These are phyloP conservation scores for Triticum monococcum DNA, from an alignment of 176 grass and related monocot genomes.

Conservation along the genomic window DNA sequence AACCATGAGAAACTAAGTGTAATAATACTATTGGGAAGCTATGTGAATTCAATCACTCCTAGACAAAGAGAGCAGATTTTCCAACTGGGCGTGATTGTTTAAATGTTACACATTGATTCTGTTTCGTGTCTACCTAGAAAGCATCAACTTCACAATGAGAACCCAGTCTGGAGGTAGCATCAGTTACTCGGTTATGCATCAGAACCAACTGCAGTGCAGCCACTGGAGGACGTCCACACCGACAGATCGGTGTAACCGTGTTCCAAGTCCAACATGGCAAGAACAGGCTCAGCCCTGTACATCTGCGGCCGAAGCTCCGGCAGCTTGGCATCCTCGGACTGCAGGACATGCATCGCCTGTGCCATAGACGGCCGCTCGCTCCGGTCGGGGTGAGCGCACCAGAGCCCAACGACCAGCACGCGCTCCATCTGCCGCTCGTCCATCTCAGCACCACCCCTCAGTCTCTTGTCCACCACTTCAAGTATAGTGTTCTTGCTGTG, in stretches of 20 bases:
- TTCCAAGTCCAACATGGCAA: background rate
- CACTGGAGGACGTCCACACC: background rate
- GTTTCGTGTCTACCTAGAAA: background rate
- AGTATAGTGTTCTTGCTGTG: background rate
- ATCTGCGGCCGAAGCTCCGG: background rate
- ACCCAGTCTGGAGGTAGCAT: background rate
- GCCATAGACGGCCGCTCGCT: conserved; percentile 25
- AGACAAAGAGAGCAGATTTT: background rate
- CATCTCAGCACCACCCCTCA: conserved; percentile 22
- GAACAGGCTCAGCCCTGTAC: conserved; percentile 17
- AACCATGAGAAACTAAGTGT: background rate
- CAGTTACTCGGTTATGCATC: background rate
- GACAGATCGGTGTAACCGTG: background rate
- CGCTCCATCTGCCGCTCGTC: conserved; percentile 30
- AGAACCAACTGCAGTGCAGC: background rate
- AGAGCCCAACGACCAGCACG: conserved; percentile 52
- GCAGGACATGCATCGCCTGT: conserved; percentile 12
- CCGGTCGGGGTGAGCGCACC: conserved; percentile 37
- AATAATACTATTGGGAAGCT: background rate
- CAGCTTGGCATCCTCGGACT: conserved; percentile 24
- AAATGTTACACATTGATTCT: background rate
- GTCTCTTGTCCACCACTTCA: conserved; percentile 31
- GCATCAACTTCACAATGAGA: background rate
- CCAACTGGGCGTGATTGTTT: background rate
- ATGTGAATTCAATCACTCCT: background rate